Conservation (phyloP, 2,329 filamentous ascomycete species). For the Cercospora sp. region DNA sequence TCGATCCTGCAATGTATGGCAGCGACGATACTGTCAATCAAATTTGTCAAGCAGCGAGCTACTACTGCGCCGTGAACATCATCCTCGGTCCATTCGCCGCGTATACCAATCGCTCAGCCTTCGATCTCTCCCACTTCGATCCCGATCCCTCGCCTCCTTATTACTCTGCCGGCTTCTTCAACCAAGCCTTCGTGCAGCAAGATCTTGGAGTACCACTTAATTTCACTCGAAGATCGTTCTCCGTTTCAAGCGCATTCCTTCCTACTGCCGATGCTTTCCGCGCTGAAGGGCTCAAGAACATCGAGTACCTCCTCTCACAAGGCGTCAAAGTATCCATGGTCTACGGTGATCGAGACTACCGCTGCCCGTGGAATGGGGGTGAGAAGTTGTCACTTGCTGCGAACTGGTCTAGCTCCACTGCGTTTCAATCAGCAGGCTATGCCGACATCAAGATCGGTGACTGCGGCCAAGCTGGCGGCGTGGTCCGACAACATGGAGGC, state of each 20-base stretch:
- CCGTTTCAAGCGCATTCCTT: conserved; percentile 16
- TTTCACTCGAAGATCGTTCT: conserved; percentile 40
- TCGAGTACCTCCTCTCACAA: conserved; percentile 32
- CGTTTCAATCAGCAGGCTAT: conserved; percentile 37
- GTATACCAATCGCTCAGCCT: conserved; percentile 24
- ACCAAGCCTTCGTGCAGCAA: conserved; percentile 46
- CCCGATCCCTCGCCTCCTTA: conserved; percentile 29
- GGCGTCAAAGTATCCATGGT: conserved; percentile 33
- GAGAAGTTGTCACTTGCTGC: conserved; percentile 35
- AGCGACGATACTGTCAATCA: conserved; percentile 43
- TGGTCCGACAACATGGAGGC: conserved; percentile 39
- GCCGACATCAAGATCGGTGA: conserved; percentile 33
- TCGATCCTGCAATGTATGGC: conserved; percentile 53
- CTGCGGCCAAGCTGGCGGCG: conserved; percentile 32
- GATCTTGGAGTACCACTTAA: conserved; percentile 52
- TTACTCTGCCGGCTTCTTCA: conserved; percentile 47
- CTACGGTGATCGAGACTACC: conserved; percentile 36
- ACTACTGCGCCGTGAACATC: conserved; percentile 22
- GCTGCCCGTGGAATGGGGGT: conserved; percentile 35
- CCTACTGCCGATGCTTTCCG: conserved; percentile 25
- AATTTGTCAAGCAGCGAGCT: conserved; percentile 42
- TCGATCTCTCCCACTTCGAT: conserved; percentile 30
- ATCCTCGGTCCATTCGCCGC: conserved; percentile 20
- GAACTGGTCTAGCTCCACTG: conserved; percentile 29
- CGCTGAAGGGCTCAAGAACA: conserved; percentile 25